Evolutionary conservation across 2,329 filamentous ascomycete species (phyloP).

Genomic region (Aurifilum marmelostoma): DNA sequence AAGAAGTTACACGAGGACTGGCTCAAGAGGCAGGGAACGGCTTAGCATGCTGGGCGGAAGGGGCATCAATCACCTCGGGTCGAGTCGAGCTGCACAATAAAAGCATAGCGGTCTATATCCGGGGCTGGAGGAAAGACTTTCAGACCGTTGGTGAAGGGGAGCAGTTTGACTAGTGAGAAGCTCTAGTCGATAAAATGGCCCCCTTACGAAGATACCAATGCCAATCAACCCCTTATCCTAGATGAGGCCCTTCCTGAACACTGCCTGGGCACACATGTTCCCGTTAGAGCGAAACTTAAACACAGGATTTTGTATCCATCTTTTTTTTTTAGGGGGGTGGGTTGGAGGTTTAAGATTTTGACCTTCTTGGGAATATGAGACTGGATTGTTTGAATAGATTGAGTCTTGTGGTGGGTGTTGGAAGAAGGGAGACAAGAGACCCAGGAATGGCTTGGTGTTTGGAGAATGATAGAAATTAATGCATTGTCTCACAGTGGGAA

Average conservation of each 20-base stretch:
- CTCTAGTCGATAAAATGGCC: neutral
- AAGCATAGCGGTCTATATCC: neutral
- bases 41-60: conserved; percentile 6
- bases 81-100: neutral
- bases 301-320: neutral
- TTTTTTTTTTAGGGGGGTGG: no score
- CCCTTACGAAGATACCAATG: neutral
- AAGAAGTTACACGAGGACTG: conserved; percentile 67
- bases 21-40: conserved; percentile 30
- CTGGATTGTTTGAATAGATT: neutral
- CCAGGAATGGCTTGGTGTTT: neutral
- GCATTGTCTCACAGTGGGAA: neutral
- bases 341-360: no score
- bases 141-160: neutral
- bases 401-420: neutral
- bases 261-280: neutral
- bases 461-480: neutral
- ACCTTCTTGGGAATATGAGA: neutral
- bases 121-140: neutral
- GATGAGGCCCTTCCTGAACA: neutral
- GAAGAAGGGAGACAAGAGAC: neutral
- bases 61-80: conserved; percentile 4
- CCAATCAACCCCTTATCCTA: neutral
- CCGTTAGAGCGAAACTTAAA: neutral
- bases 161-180: neutral